A percentile compares a stretch with the other conserved stretches of the same genome.
Conservation (phyloP, 2,329 filamentous ascomycete species). For the Pestalotiopsis sp. region DNA sequence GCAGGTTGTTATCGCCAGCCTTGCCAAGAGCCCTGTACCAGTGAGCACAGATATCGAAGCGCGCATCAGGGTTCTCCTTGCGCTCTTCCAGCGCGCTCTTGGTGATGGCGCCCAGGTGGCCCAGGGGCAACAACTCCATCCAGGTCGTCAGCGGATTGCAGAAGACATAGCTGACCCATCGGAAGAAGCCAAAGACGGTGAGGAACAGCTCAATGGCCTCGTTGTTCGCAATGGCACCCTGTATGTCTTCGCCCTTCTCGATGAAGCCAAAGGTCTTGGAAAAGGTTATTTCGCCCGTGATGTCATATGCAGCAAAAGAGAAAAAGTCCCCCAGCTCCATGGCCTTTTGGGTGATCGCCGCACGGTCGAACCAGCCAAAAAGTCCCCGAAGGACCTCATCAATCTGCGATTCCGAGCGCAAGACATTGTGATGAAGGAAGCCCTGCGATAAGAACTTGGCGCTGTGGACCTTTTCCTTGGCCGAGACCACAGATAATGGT, state of each 20-base stretch:
- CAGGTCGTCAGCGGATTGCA: constrained; percentile 13
- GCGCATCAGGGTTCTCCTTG: constrained; percentile 8
- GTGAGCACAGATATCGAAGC: constrained; percentile 5
- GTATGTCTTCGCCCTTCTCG: constrained; percentile 28
- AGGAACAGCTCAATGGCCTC: constrained; percentile 27
- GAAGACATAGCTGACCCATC: constrained; percentile 4
- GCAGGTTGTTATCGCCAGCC: not conserved
- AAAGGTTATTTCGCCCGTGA: constrained; percentile 30
- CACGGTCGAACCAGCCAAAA: constrained; percentile 4
- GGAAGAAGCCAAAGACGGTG: constrained; percentile 20
- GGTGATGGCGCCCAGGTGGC: not conserved
- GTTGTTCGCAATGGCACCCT: constrained; percentile 25
- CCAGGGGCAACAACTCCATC: not conserved
- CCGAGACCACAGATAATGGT: constrained; percentile 2
- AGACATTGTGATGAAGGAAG: constrained; percentile 9
- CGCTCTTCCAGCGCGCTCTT: constrained; percentile 9
- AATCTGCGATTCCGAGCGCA: constrained; percentile 10
- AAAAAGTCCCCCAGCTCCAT: constrained; percentile 12
- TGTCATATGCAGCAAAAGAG: constrained; percentile 27
- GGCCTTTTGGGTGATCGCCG: not conserved
- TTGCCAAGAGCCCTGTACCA: constrained; percentile 11
- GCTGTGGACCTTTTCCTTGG: constrained; percentile 9
- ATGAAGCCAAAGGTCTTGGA: constrained; percentile 28
- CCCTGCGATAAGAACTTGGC: constrained; percentile 5
- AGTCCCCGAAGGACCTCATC: constrained; percentile 8